A percentile compares a stretch with the other conserved stretches of the same genome.
Evolutionary conservation across 2,329 filamentous ascomycete genomes (phyloP).

Genomic region (Pseudovirgaria hyperparasitica): DNA sequence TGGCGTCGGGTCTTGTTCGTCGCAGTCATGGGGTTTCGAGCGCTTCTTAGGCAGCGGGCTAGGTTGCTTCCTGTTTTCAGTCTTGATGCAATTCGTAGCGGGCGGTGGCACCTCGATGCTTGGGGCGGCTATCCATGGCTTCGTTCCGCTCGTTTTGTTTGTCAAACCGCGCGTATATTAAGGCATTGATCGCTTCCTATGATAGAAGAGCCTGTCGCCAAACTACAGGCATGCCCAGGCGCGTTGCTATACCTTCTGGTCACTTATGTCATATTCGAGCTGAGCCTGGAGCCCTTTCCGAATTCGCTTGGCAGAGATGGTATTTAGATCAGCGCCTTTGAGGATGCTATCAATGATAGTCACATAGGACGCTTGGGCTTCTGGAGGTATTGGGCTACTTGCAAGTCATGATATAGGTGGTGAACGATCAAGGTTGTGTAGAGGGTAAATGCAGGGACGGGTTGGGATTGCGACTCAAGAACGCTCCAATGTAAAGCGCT

Average conservation of each 20-base stretch:
- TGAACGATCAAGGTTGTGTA: no score
- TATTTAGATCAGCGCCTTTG: constrained; percentile 46
- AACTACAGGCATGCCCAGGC: no score
- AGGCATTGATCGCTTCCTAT: constrained; percentile 30
- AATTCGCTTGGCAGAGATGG: constrained; percentile 53
- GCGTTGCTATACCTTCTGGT: constrained; percentile 52
- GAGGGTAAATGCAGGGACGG: no score
- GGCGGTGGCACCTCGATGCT: no score
- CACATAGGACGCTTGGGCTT: constrained; percentile 37
- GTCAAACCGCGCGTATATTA: constrained; percentile 39
- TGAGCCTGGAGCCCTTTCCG: constrained; percentile 48
- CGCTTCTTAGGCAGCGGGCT: constrained; percentile 24
- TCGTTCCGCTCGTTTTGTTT: constrained; percentile 23
- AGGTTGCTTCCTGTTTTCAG: constrained; percentile 11
- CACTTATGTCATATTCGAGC: constrained; percentile 47
- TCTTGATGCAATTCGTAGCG: no score
- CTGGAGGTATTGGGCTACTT: no score
- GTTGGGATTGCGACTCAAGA: no score
- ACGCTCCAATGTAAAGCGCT: no score
- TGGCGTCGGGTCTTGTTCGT: constrained; percentile 25
- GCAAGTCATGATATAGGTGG: no score
- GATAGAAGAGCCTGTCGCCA: no score
- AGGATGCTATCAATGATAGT: constrained; percentile 52
- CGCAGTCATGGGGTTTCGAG: constrained; percentile 23
- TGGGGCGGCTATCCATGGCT: constrained; percentile 6